Base-by-base conservation (phyloP, 202 grass and related monocot genomes). In the Carex sylvatica region DNA sequence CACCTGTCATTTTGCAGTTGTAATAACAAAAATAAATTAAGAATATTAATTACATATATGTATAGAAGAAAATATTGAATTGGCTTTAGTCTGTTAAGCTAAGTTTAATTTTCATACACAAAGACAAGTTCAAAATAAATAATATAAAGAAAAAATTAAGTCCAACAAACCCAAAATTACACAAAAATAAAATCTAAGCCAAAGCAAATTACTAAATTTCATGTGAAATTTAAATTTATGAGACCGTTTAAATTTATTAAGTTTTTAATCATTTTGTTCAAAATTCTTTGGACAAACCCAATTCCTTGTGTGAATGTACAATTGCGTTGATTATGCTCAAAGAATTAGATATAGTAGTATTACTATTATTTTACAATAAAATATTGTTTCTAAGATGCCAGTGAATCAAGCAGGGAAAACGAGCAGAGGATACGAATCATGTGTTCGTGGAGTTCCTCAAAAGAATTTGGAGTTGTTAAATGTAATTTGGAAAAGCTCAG, bases 401-500 rank as follows among this genome's bases (percentile, higher is more conserved):
- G 9, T 49, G 14, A 31, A 74, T 15, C 3, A 76, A 76, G 47
- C 2, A 62, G 19, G 22, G 20, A 26, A 62, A 62, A 62, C 60
- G 60, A 62, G 20, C 60, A 56, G 23, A 56, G 26, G 72, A 76
- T 76, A 55, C 26, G 51, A 33, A 51, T 0, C 26, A 76, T 26
- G 22, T 74, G 70, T 7, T 74, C 1, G 68, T 44, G 68, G n/a
- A 71, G 38, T 71, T 71, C 15, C 70, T 26, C 26, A 55, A 55
- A 55, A 76, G 14, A 76, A 56, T 56, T 5, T 76, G 51, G 73
- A 76, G 73, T 76, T 10, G 73, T 76, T 76, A 76, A 76, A 56
- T 76, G 26, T 33, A 36, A 13, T n/a, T 76, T 76, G 26, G 53
- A 59, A 59, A 30, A 15, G 24, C 14, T 77, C 58, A 30, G 53